These are phyloP conservation scores for Sporothrix protearum DNA, from an alignment of 2,329 filamentous ascomycete species.

Conservation along the genomic window DNA sequence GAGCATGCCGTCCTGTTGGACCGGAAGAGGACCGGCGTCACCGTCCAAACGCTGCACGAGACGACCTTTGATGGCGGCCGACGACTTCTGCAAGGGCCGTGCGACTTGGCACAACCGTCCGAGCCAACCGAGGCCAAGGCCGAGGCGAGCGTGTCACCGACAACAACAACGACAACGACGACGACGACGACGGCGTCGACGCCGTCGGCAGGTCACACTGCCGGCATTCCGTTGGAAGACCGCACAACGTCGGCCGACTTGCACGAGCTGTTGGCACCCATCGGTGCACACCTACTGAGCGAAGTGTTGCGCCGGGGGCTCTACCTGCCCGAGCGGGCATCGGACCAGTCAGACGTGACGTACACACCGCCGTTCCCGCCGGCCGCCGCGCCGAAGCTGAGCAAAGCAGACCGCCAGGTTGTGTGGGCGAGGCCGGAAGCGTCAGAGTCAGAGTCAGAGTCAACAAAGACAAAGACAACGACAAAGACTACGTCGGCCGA, in stretches of 20 bases:
- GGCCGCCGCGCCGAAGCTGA: slow-evolving; percentile 67
- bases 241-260: slow-evolving; percentile 47
- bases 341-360: slow-evolving; percentile 38
- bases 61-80: slow-evolving; percentile 72
- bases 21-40: slow-evolving; percentile 64
- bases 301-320: slow-evolving; percentile 58
- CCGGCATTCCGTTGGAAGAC: slow-evolving; percentile 47
- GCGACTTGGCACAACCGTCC: not conserved
- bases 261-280: slow-evolving; percentile 50
- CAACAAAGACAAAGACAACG: too few relatives aligned
- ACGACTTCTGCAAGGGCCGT: slow-evolving; percentile 66
- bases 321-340: slow-evolving; percentile 52
- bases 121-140: not conserved
- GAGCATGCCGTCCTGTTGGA: slow-evolving; percentile 73
- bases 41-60: slow-evolving; percentile 81
- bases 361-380: slow-evolving; percentile 35
- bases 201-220: not conserved
- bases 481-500: slow-evolving; percentile 50
- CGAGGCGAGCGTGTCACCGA: not conserved
- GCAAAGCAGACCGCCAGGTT: slow-evolving; percentile 59
- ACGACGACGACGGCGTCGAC: too few relatives aligned
- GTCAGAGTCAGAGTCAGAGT: too few relatives aligned
- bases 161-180: too few relatives aligned
- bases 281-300: slow-evolving; percentile 70
- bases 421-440: slow-evolving; percentile 51